Evolutionary conservation across 805 yeast species (phyloP), one percentile per base, ranked within the genome.

Genomic region (Wickerhamiella cacticola): DNA sequence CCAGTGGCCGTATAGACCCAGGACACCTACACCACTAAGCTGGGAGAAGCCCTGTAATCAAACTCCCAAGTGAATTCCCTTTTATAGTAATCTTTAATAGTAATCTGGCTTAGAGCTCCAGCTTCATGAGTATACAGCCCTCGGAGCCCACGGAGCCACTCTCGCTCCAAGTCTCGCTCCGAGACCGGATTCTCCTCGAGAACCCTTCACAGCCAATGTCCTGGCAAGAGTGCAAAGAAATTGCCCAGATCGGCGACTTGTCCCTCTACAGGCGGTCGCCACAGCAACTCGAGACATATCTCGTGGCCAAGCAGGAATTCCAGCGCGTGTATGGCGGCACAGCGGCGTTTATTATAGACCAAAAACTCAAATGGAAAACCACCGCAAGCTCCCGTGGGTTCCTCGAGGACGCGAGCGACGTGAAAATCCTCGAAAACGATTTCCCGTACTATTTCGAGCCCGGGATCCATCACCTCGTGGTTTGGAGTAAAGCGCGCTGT

Each of bases 401-500:
- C 23, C 50, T 63, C 9, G 56, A 44, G 15, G 31, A 46, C 45
- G 13, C 26, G 12, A 3, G 53, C 1, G 79, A 75, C 55, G 52
- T 74, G 29, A 71, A 69, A 51, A 67, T 77, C 26, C 59, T 76
- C 24, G 57, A 54, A 45, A 76, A 76, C 56, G 78, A 74, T 55
- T 76, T 74, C 59, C 79, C 80, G 1, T 76, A 76, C 59, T 72
- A 70, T 49, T 68, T 76, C 48, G 76, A 67, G 33, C 52, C 56
- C 3, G 70, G 70, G 34, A 68, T 76, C 39, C 56, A 56, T 18
- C 82, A 76, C 55, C 57, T 75, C 35, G 77, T 79, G 34, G 73
- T 77, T 15, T 76, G 82, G 82, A 63, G 75, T 12, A 72, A 74
- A 54, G 59, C 67, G 21, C 60, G 63, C 7, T 69, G 75, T 12